Conservation (phyloP, 352 stramenopile genomes). For the Globisporangium nodosum region DNA sequence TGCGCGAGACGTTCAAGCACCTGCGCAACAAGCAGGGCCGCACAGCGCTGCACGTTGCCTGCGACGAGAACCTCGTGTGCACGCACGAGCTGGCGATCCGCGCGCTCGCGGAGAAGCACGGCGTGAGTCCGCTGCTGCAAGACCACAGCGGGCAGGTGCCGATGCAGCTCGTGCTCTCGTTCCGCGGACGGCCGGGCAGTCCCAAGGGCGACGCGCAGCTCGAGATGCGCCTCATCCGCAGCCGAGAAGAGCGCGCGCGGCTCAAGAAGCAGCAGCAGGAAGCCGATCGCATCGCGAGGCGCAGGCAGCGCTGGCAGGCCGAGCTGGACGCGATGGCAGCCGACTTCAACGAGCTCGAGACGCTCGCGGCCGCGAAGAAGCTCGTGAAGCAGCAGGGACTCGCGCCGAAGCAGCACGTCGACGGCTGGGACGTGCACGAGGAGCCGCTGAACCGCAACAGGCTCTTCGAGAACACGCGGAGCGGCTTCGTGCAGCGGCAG, state of each 20-base stretch:
- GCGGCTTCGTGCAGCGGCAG: conserved; percentile 61
- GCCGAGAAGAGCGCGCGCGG: conserved; percentile 25
- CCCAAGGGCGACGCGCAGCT: conserved; percentile 30
- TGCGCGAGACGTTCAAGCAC: conserved; percentile 64
- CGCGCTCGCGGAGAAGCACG: conserved; percentile 40
- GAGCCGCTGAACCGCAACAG: conserved; percentile 54
- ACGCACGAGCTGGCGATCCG: conserved; percentile 69
- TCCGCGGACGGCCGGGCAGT: conserved; percentile 51
- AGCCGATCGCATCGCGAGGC: conserved; percentile 22
- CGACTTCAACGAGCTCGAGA: conserved; percentile 58
- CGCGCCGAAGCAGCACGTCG: conserved; percentile 9
- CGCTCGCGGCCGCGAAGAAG: conserved; percentile 27
- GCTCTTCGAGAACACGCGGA: conserved; percentile 53
- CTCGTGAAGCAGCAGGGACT: conserved; percentile 19
- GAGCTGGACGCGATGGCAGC: conserved; percentile 32
- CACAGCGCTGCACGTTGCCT: conserved; percentile 64
- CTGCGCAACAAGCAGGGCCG: conserved; percentile 54
- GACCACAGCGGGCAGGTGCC: conserved; percentile 41
- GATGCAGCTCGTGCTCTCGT: conserved; percentile 39
- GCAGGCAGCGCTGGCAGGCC: conserved; percentile 31
- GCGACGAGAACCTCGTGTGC: conserved; percentile 79
- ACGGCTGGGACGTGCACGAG: conserved; percentile 43
- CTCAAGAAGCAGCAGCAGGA: conserved; percentile 26
- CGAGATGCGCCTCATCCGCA: conserved; percentile 24
- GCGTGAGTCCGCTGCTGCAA: conserved; percentile 40